A percentile compares a stretch with the other conserved stretches of the same genome.
phyloP scores from a whole-genome alignment of 129 eudicot genomes.

The Escallonia herrerae region DNA sequence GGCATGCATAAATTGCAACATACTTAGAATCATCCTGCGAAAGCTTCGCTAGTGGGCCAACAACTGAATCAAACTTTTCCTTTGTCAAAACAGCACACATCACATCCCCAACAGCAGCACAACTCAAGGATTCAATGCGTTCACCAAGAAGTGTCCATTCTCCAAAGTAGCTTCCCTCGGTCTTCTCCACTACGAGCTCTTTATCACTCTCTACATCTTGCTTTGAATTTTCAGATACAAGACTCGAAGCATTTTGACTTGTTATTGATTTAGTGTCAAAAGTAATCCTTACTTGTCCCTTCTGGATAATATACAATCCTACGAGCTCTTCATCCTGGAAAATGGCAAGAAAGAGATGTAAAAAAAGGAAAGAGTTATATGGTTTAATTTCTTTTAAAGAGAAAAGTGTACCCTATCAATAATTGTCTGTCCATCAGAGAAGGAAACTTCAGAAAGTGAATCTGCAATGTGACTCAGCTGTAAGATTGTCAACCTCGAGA shows the following conservation, averaged over 20 bases:
- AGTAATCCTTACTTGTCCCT: conserved; percentile 62
- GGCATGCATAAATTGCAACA: neutral
- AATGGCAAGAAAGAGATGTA: conserved; percentile 16
- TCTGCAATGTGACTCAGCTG: conserved; percentile 95
- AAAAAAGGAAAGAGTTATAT: conserved; percentile 8
- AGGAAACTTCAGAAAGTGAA: conserved; percentile 78
- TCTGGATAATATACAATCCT: conserved; percentile 76
- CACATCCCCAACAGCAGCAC: conserved; percentile 67
- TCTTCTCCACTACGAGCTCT: conserved; percentile 56
- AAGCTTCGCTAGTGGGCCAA: conserved; percentile 72
- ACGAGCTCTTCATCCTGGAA: conserved; percentile 57
- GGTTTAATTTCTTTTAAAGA: neutral
- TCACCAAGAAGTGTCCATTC: conserved; percentile 93
- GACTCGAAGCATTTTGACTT: conserved; percentile 54
- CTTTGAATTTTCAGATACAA: conserved; percentile 47
- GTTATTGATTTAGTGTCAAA: conserved; percentile 46
- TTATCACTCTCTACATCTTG: conserved; percentile 32
- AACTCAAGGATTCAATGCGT: conserved; percentile 48
- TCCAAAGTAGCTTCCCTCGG: conserved; percentile 85
- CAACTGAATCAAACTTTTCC: conserved; percentile 80
- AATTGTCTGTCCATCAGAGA: conserved; percentile 63
- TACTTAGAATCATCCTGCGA: conserved; percentile 76
- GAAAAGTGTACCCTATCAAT: conserved; percentile 40
- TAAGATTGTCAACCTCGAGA: conserved; percentile 84
- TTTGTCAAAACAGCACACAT: conserved; percentile 79